Base-by-base conservation (phyloP, 768 basidiomycete species). In the Lyophyllum semitale region DNA sequence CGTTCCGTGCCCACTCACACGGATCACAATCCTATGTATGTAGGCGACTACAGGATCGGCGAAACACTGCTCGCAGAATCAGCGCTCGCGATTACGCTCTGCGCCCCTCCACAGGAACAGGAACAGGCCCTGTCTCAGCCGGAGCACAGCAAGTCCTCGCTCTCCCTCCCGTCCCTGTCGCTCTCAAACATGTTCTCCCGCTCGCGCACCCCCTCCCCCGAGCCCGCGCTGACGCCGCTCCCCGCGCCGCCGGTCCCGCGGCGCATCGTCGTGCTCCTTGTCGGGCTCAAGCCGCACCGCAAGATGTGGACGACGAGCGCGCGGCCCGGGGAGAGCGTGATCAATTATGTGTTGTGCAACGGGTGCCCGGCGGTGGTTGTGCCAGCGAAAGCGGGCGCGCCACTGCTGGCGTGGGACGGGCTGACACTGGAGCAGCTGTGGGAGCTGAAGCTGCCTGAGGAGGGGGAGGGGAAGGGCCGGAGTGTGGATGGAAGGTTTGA, bases 401-500 rank as follows among this genome's bases (percentile, higher is more conserved):
- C 85, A n/a, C 74, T 88, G 33, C 61, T 85, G 23, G 82, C 83
- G 8, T 88, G 85, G 85, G 84, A 86, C 63, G 71, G 75, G 20
- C 68, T 85, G 54, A 86, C 84, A 26, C 71, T 87, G 25, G 79
- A 81, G 59, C 68, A 82, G 50, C 63, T 88, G 13, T 86, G 84
- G 83, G 70, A 78, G 55, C 68, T 84, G 25, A 63, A 71, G 18
- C 63, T 83, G 13, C 79, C 80, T 8, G 59, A 59, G 13, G 72
- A 71, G n/a, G 72, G 45, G 27, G 44, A 22, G 2, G 13, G 51
- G 3, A 64, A 61, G 17, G 61, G 49, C 2, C 64, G 61, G 26
- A 77, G 70, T 18, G 64, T 55, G 22, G 66, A 66, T 43, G 73
- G 73, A 18, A 70, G 67, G 53, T 84, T 81, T 55, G 74, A 80